Evolutionary conservation across 371 early-diverging fungal genomes (phyloP).

Genomic region (Syncephalastrum monosporum): DNA sequence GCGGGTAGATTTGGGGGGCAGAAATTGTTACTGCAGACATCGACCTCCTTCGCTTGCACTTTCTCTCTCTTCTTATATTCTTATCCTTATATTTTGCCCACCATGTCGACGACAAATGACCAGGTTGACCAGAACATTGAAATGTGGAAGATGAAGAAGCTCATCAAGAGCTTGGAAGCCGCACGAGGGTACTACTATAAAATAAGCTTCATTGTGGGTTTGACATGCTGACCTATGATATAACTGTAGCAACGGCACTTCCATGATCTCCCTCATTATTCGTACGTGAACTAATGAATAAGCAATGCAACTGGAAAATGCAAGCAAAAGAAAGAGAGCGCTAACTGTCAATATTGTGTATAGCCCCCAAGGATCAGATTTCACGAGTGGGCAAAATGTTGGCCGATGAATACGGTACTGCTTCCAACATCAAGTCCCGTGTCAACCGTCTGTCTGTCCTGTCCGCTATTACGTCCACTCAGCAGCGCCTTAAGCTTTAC

Average conservation of each 20-base stretch:
- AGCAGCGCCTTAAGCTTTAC: slow-evolving; percentile 97
- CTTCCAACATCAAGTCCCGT: slow-evolving; percentile 99
- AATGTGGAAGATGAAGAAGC: slow-evolving; percentile 97
- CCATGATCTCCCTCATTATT: slow-evolving; percentile 99
- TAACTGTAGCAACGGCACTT: slow-evolving; percentile 92
- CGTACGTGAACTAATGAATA: slow-evolving; percentile 48
- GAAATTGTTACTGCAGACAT: slow-evolving; percentile 2
- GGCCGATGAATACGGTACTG: slow-evolving; percentile 99
- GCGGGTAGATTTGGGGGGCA: no score
- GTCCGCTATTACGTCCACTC: slow-evolving; percentile 98
- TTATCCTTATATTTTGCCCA: slow-evolving; percentile 3
- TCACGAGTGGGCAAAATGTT: slow-evolving; percentile 93
- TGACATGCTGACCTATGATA: not conserved
- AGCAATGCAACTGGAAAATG: no score
- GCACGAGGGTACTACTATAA: slow-evolving; percentile 84
- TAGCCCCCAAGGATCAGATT: slow-evolving; percentile 94
- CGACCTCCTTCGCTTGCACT: not conserved
- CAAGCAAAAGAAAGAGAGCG: not conserved
- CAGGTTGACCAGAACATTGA: slow-evolving; percentile 78
- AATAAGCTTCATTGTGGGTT: not conserved
- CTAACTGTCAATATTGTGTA: not conserved
- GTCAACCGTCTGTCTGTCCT: slow-evolving; percentile 99
- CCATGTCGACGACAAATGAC: slow-evolving; percentile 17
- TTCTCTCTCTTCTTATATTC: slow-evolving; percentile 1
- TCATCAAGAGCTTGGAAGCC: slow-evolving; percentile 94